Evolutionary conservation across 78 protist genomes (phyloP), one percentile per base, ranked within the genome.

Genomic region (Kipferlia bialata): DNA sequence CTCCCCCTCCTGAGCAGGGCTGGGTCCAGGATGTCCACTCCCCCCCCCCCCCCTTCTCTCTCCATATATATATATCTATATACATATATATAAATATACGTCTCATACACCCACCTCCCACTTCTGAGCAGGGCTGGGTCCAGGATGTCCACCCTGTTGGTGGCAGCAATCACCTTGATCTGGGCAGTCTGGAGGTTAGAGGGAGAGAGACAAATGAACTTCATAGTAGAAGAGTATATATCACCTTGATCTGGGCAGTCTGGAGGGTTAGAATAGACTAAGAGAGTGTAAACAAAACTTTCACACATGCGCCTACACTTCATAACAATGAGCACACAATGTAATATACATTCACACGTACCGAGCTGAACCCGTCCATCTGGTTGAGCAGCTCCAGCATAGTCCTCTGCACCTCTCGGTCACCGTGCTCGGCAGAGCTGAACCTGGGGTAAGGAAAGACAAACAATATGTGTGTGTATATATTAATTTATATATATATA

Each of bases 381-480:
- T 96, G 99, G 57, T 93, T 92, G 26, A 96, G 86, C 61, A 96
- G 83, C 88, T 96, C 99, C 24, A 96, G 84, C 97, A 93, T 93
- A 0, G 98, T 96, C 3, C 98, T 81, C 74, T 93, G 97, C 53
- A 97, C 98, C 64, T 94, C 98, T 0, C 96, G 39, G 73, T 90
- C 96, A n/a, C 99, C 99, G 13, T 88, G 66, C 63, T 81, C 55
- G 22, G 92, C 99, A 16, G 81, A 66, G 81, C 87, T 95, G 73
- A 82, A 84, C 28, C n/a, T n/a, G n/a, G n/a, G n/a, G n/a, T n/a
- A n/a, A n/a, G n/a, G n/a, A n/a, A n/a, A n/a, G n/a, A n/a, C n/a
- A n/a, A n/a, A n/a, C n/a, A n/a, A n/a, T n/a, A n/a, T n/a, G n/a
- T n/a, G n/a, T n/a, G n/a, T n/a, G n/a, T n/a, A n/a, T n/a, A n/a